Conservation (phyloP, 257 asterid genomes). For the Solanum ossicruentum region DNA sequence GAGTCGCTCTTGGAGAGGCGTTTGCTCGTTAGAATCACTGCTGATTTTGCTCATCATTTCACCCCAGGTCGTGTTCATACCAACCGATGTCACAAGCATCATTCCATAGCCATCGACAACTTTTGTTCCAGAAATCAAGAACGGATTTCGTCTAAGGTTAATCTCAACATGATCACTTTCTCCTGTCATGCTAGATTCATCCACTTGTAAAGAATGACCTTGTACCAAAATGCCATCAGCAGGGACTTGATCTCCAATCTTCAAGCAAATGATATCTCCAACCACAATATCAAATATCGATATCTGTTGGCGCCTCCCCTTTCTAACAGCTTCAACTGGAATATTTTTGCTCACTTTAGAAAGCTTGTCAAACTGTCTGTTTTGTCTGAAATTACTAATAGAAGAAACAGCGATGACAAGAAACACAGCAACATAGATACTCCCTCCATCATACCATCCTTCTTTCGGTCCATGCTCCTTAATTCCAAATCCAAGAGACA, state of each 20-base stretch:
- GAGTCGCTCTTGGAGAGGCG: conserved; percentile 38
- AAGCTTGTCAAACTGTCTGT: conserved; percentile 18
- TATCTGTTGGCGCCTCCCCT: conserved; percentile 14
- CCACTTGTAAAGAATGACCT: conserved; percentile 24
- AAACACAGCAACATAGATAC: conserved; percentile 23
- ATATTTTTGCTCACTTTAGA: conserved; percentile 19
- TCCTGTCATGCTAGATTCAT: conserved; percentile 31
- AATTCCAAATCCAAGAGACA: conserved; percentile 32
- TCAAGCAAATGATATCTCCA: conserved; percentile 33
- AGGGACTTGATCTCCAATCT: conserved; percentile 39
- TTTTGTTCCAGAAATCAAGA: conserved; percentile 27
- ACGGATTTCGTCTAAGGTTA: conserved; percentile 15
- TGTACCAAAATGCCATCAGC: conserved; percentile 34
- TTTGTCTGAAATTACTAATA: conserved; percentile 19
- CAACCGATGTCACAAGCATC: conserved; percentile 35
- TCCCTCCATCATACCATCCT: conserved; percentile 38
- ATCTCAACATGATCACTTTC: conserved; percentile 26
- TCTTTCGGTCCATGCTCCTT: conserved; percentile 21
- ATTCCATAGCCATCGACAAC: conserved; percentile 30
- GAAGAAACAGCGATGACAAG: conserved; percentile 27
- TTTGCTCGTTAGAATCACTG: conserved; percentile 16
- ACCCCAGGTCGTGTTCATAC: conserved; percentile 39
- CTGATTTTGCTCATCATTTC: conserved; percentile 38
- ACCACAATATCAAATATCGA: conserved; percentile 27
- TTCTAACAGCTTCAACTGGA: conserved; percentile 24